phyloP scores from a whole-genome alignment of 306 rosid species.

The Castanea crenata region DNA sequence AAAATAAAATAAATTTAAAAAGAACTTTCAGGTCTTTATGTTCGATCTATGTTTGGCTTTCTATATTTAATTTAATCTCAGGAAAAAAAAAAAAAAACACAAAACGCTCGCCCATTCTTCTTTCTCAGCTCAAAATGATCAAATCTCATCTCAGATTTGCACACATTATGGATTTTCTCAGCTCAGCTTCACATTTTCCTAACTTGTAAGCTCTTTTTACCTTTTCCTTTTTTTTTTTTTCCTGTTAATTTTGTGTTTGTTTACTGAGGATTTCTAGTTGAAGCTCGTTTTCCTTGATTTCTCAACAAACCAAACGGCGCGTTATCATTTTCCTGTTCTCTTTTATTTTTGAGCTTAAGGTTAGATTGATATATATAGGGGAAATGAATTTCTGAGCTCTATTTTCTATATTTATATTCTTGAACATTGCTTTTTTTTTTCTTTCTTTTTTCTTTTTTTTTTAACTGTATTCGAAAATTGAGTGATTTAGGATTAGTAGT shows the following conservation, averaged over 20 bases:
- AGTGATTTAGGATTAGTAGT: background rate
- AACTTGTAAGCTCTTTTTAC: background rate
- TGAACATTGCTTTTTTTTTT: background rate
- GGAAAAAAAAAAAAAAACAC: no score
- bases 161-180: no score
- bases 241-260: background rate
- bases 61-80: background rate
- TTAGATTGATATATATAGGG: no score
- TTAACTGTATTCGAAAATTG: background rate
- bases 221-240: background rate
- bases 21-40: background rate
- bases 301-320: background rate
- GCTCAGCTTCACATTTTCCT: background rate
- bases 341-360: no score
- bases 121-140: background rate
- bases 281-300: background rate
- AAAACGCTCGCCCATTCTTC: background rate
- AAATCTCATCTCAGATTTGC: constrained; percentile 14
- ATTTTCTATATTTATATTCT: background rate
- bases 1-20: background rate
- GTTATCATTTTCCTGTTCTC: no score
- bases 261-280: background rate
- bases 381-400: no score
- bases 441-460: background rate
- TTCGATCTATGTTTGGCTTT: background rate